Evolutionary conservation across 371 early-diverging fungal species (phyloP).

Genomic region (Dinochytrium kinnereticum): DNA sequence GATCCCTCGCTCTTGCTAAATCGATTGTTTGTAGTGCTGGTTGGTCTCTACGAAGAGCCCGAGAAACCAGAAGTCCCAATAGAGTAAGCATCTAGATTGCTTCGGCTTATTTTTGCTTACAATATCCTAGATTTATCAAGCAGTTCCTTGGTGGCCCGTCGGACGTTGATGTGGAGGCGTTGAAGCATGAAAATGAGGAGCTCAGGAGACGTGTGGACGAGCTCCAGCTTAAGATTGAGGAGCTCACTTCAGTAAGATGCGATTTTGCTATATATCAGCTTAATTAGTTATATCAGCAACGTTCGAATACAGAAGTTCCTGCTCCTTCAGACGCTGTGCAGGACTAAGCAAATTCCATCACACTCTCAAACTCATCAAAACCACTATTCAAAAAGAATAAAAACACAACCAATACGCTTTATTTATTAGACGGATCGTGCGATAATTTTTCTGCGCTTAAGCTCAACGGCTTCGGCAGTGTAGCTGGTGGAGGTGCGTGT

Average conservation of each 20-base stretch:
- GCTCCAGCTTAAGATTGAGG: constrained; percentile 51
- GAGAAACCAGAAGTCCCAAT: constrained; percentile 63
- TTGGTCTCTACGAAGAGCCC: constrained; percentile 64
- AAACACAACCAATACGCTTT: neutral
- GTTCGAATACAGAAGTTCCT: neutral
- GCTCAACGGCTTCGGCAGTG: neutral
- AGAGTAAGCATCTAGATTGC: constrained; percentile 50
- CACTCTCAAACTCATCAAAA: too few relatives aligned
- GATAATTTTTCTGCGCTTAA: neutral
- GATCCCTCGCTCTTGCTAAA: neutral
- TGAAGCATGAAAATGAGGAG: constrained; percentile 59
- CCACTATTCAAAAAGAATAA: neutral
- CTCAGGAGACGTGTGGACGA: constrained; percentile 54
- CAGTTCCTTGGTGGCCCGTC: constrained; percentile 60
- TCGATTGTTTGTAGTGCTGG: constrained; percentile 60
- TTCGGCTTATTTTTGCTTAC: neutral
- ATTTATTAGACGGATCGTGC: neutral
- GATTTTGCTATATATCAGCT: neutral
- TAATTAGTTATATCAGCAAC: neutral
- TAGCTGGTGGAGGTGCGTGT: neutral
- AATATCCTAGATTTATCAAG: constrained; percentile 52
- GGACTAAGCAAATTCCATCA: neutral
- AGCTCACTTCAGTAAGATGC: constrained; percentile 30
- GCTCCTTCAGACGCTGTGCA: neutral
- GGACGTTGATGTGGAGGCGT: constrained; percentile 57